These are phyloP conservation scores for Exophiala dermatitidis DNA, from an alignment of 2,329 filamentous ascomycete species.

Conservation along the genomic window DNA sequence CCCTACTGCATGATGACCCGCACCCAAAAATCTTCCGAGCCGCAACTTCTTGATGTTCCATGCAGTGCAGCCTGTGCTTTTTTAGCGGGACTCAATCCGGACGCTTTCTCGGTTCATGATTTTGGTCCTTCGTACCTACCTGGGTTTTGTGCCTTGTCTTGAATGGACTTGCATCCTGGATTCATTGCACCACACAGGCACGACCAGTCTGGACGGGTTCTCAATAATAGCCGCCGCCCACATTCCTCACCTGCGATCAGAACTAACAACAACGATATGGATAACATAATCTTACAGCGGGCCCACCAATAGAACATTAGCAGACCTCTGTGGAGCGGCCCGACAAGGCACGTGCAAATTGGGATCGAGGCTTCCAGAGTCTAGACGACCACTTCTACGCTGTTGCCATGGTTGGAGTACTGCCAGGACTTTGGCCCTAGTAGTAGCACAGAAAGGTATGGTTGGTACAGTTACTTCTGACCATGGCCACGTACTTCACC, in stretches of 20 bases:
- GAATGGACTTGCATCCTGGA: no score
- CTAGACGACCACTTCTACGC: background rate
- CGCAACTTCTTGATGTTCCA: background rate
- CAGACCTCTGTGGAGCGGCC: background rate
- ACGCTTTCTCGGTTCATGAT: no score
- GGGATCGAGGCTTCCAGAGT: background rate
- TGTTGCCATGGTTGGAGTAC: background rate
- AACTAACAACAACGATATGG: background rate
- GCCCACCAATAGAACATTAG: background rate
- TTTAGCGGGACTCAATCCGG: no score
- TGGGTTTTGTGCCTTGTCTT: no score
- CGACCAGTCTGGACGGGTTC: no score
- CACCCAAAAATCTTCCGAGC: slow-evolving; percentile 14
- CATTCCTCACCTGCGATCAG: background rate
- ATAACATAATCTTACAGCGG: background rate
- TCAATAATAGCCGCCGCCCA: background rate
- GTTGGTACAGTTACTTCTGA: no score
- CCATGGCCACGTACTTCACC: no score
- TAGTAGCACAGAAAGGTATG: background rate
- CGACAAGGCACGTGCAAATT: background rate
- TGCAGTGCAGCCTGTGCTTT: background rate
- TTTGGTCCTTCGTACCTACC: no score
- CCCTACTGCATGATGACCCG: slow-evolving; percentile 7
- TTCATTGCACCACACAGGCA: no score
- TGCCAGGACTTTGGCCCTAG: background rate